These are phyloP conservation scores for Jimgerdemannia flammicorona DNA, from an alignment of 192 early-diverging fungal species.

Conservation along the genomic window DNA sequence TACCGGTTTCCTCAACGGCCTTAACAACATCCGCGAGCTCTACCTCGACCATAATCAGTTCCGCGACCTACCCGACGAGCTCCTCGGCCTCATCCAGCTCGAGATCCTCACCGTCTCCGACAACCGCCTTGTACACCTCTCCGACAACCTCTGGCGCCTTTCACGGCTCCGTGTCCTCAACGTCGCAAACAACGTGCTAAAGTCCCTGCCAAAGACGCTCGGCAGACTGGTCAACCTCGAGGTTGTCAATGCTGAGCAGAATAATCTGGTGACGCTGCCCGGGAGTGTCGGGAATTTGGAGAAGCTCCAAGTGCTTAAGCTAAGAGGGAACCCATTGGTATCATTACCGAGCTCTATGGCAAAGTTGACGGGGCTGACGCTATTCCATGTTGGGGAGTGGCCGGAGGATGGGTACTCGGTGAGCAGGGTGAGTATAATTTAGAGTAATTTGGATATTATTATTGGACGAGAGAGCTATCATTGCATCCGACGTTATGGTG, in stretches of 20 bases:
- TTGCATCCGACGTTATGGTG: too few species aligned
- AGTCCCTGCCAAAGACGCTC: slow-evolving; percentile 32
- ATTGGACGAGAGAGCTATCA: neutral
- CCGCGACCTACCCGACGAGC: slow-evolving; percentile 38
- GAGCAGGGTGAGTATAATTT: slow-evolving; percentile 22
- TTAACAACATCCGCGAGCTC: slow-evolving; percentile 34
- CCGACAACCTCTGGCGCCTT: neutral
- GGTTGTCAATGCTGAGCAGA: neutral
- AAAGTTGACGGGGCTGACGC: neutral
- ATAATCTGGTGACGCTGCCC: neutral
- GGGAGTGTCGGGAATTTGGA: neutral
- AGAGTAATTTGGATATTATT: neutral
- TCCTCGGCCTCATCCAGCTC: slow-evolving; percentile 36
- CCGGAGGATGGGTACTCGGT: slow-evolving; percentile 37
- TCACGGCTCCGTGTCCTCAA: slow-evolving; percentile 24
- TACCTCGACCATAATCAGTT: slow-evolving; percentile 43
- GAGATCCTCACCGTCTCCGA: slow-evolving; percentile 21
- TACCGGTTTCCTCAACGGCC: slow-evolving; percentile 36
- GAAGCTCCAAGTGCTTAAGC: neutral
- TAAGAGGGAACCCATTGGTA: neutral
- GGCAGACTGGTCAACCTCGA: slow-evolving; percentile 30
- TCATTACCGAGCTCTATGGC: neutral
- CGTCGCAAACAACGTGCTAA: slow-evolving; percentile 33
- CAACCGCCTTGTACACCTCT: neutral
- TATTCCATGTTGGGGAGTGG: slow-evolving; percentile 43